Base-by-base conservation (phyloP, 2,329 filamentous ascomycete genomes). In the Alternaria longipes region DNA sequence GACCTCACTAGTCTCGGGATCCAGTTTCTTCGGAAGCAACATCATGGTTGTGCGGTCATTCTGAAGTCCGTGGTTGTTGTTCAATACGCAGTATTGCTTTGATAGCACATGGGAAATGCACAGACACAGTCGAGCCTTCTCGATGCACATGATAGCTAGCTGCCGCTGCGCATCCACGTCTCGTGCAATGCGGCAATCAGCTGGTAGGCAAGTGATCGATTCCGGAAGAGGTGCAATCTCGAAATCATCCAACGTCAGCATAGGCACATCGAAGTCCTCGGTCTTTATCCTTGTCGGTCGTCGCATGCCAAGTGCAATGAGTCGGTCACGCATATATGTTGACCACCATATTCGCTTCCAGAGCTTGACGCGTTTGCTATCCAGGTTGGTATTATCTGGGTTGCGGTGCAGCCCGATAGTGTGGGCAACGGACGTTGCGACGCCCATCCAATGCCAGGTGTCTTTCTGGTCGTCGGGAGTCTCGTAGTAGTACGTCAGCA, bases 291-390 rank as follows among this genome's bases (percentile, higher is more conserved):
- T 86, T 40, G 93, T 97, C 5, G 94, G 94, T 55, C 94, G 88
- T 58, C 94, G 88, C 94, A 97, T 97, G 57, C 94, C 94, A 12
- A 98, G 83, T 2, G 94, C 94, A 65, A 97, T 93, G 42, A 97
- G 85, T 50, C 94, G 91, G 79, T 98, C 94, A 56, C 94, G 90
- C 88, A 97, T 97, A 74, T 97, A 97, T 65, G 92, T 96, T 32
- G 92, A 97, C 94, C 94, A 98, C 94, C 94, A 98, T 69, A 97
- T 95, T 54, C 94, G 87, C 81, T 97, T 97, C 91, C 94, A 97
- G 52, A 97, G 82, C 72, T 89, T 92, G 74, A 93, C 91, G 72
- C 91, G 90, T 54, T 87, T 85, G 3, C 82, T 79, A 40, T 91
- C 86, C 86, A 97, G 92, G 69, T 87, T 89, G 8, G 91, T 93